phyloP scores from a whole-genome alignment of 768 basidiomycete genomes.

The Trametes sanguinea region DNA sequence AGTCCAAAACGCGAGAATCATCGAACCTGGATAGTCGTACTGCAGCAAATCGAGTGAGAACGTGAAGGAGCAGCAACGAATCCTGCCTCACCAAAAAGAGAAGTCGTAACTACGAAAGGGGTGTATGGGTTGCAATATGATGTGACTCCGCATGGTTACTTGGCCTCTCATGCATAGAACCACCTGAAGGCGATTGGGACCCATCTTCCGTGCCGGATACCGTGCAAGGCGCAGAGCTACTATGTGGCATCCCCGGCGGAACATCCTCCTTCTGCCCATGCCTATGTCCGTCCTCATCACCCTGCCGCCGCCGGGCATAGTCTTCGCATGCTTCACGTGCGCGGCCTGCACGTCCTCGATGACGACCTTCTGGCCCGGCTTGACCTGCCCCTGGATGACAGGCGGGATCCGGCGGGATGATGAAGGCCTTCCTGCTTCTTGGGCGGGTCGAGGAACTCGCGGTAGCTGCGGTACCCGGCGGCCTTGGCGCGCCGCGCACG shows the following conservation, averaged over 20 bases:
- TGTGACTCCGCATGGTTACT: not conserved
- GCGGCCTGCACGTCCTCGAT: conserved; percentile 17
- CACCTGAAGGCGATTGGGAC: too few species aligned
- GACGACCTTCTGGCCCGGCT: conserved; percentile 41
- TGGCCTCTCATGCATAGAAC: not conserved
- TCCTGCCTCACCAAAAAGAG: not conserved
- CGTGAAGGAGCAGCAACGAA: not conserved
- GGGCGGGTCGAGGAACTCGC: conserved; percentile 39
- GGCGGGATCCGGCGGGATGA: conserved; percentile 69
- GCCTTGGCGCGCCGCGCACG: conserved; percentile 49
- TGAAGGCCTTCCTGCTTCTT: conserved; percentile 41
- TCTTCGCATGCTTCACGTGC: conserved; percentile 17
- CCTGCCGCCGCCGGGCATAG: conserved; percentile 10
- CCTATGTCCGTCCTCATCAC: conserved; percentile 7
- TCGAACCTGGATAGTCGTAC: not conserved
- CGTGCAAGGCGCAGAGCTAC: conserved; percentile 15
- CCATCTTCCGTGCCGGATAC: not conserved
- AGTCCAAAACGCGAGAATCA: not conserved
- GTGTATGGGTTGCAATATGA: not conserved
- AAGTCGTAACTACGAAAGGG: not conserved
- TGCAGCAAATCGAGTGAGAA: not conserved
- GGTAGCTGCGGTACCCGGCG: conserved; percentile 44
- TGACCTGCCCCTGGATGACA: conserved; percentile 51
- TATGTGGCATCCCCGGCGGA: conserved; percentile 17
- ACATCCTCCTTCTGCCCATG: conserved; percentile 21